These are phyloP conservation scores for Lycium ferocissimum DNA, from an alignment of 257 asterid genomes.

Conservation along the genomic window DNA sequence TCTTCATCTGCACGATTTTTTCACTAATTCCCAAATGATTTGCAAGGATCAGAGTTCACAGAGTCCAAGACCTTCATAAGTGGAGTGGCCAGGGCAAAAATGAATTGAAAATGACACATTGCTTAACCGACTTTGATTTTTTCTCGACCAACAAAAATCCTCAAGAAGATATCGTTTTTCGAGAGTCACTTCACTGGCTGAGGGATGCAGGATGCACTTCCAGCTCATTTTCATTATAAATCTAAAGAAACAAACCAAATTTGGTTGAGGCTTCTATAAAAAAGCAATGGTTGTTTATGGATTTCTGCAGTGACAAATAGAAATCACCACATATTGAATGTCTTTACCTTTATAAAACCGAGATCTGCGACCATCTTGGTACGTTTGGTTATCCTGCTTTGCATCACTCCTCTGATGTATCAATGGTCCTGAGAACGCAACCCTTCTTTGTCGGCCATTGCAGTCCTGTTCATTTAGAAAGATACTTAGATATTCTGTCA, in stretches of 20 bases:
- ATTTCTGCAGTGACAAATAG: neutral
- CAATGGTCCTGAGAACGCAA: slow-evolving; percentile 60
- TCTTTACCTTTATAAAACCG: slow-evolving; percentile 68
- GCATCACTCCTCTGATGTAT: slow-evolving; percentile 44
- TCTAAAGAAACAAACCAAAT: slow-evolving; percentile 23
- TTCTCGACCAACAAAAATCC: slow-evolving; percentile 8
- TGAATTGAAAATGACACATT: neutral
- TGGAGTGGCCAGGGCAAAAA: neutral
- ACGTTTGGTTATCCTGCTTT: slow-evolving; percentile 47
- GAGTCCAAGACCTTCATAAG: neutral
- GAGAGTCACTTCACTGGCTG: neutral
- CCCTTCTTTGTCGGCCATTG: slow-evolving; percentile 46
- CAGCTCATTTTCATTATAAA: slow-evolving; percentile 7
- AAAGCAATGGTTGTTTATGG: neutral
- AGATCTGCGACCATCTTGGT: slow-evolving; percentile 56
- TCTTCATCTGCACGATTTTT: neutral
- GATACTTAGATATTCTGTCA: neutral
- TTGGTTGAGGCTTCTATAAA: neutral
- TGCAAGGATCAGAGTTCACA: neutral
- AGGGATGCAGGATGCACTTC: slow-evolving; percentile 15
- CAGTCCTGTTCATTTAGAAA: slow-evolving; percentile 48
- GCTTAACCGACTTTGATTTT: neutral
- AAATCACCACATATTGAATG: slow-evolving; percentile 9
- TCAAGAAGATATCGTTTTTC: neutral
- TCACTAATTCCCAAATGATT: neutral